Evolutionary conservation across 2,329 filamentous ascomycete genomes (phyloP).

Genomic region (Stagonosporopsis rhizophila): DNA sequence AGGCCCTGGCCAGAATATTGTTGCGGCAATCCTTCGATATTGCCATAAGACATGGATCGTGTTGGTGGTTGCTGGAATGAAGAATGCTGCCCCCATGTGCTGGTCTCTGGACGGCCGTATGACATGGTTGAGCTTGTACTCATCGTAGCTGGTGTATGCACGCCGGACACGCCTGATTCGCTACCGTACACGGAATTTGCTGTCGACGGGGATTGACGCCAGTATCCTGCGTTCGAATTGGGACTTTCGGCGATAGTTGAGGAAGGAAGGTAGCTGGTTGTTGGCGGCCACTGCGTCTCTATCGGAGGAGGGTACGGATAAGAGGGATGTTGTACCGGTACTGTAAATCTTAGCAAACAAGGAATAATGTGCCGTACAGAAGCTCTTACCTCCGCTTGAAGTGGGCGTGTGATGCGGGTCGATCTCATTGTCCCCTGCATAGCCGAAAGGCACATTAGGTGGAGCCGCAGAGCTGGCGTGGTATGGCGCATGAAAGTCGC

Average conservation of each 20-base stretch:
- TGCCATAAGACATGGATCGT: conserved; percentile 51
- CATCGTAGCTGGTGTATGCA: conserved; percentile 45
- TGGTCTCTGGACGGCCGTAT: conserved; percentile 42
- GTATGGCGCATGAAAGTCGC: conserved; percentile 43
- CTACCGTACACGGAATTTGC: conserved; percentile 46
- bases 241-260: conserved; percentile 46
- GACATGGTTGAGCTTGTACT: conserved; percentile 47
- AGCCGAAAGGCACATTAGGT: conserved; percentile 34
- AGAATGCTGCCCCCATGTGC: conserved; percentile 37
- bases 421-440: conserved; percentile 35
- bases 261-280: conserved; percentile 42
- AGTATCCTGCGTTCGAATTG: conserved; percentile 41
- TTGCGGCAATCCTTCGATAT: conserved; percentile 47
- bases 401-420: conserved; percentile 35
- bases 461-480: conserved; percentile 22
- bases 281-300: conserved; percentile 47
- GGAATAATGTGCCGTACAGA: neutral
- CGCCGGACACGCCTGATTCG: conserved; percentile 46
- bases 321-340: conserved; percentile 40
- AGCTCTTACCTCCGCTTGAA: conserved; percentile 38
- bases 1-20: conserved; percentile 42
- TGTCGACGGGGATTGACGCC: conserved; percentile 46
- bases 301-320: conserved; percentile 46
- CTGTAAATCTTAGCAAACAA: conserved; percentile 31
- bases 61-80: conserved; percentile 43